Evolutionary conservation across 2,329 filamentous ascomycete species (phyloP), one percentile per base, ranked within the genome.

Genomic region (Diaporthe velutina): DNA sequence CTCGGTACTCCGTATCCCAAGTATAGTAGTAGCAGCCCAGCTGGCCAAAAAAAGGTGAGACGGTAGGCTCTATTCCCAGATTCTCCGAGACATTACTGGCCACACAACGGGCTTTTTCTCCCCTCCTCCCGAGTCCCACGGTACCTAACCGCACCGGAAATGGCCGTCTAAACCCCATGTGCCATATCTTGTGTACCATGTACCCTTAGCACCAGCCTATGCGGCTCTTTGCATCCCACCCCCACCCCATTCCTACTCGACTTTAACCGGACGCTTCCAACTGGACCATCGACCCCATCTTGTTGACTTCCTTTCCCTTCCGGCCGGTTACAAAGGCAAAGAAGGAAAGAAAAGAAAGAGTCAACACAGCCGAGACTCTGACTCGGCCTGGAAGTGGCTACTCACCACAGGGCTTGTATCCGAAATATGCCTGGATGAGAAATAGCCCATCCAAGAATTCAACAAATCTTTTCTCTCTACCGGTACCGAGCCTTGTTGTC

Each of bases 221-320:
- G 64, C 64, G 64, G 64, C 64, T 68, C 64, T 68, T 68, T 68
- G 64, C 64, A 68, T 68, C 48, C 48, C 42, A 66, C 42, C 64
- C 60, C 45, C 60, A 64, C 60, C 25, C 25, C 40, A 64, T 28
- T 54, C 64, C 48, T 25, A 54, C 64, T 68, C 48, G 48, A 54
- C 33, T 68, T 68, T 68, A 68, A 40, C 64, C 64, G 64, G 64
- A 52, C 33, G 48, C 64, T 30, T 68, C 64, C 48, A 12, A 68
- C 33, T 68, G 64, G 64, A 40, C 48, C 8, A 15, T 54, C 33
- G 13, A 13, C 15, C 48, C 30, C 33, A 68, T 54, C 64, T n/a
- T 68, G n/a, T 68, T 40, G 64, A 40, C 64, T 54, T 68, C 48
- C 22, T 54, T 30, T 30, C 64, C 64, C 64, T 28, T 68, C 64